phyloP scores from a whole-genome alignment of 2,329 filamentous ascomycete genomes.

The Eutypa lata region DNA sequence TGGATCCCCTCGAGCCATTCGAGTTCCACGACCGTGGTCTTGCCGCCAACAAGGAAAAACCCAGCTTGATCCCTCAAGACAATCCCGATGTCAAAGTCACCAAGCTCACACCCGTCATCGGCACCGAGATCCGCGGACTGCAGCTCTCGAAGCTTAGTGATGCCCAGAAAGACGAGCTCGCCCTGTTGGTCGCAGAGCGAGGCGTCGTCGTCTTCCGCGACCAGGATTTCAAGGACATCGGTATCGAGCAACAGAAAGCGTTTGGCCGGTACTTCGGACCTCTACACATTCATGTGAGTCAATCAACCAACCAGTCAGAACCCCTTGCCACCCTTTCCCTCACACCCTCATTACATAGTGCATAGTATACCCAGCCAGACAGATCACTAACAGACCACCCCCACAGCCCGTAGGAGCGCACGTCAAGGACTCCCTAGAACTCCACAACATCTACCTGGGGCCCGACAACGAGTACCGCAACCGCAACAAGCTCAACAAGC shows the following conservation, averaged over 20 bases:
- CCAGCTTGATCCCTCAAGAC: no score
- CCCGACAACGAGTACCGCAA: no score
- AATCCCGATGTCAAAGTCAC: constrained; percentile 1
- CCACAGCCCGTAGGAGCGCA: no score
- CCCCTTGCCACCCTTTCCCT: constrained; percentile 19
- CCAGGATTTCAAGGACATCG: constrained; percentile 20
- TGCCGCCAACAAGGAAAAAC: no score
- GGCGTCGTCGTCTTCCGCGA: constrained; percentile 17
- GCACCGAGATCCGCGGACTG: constrained; percentile 13
- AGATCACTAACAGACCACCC: no score
- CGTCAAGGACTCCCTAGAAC: no score
- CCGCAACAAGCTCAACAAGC: no score
- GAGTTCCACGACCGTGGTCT: no score
- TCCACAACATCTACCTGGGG: no score
- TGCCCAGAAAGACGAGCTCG: constrained; percentile 16
- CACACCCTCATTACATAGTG: no score
- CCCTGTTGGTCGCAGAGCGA: constrained; percentile 16
- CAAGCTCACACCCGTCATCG: constrained; percentile 9
- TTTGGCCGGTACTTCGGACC: constrained; percentile 19
- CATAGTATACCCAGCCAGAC: no score
- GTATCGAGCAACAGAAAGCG: constrained; percentile 19
- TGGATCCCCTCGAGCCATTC: no score
- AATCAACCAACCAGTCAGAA: constrained; percentile 7
- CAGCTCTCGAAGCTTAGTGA: constrained; percentile 12
- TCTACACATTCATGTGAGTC: constrained; percentile 12